Percentiles rank a stretch among this genome's conserved stretches.
phyloP scores from a whole-genome alignment of 176 grass and related monocot genomes.

The Dactylis glomerata region DNA sequence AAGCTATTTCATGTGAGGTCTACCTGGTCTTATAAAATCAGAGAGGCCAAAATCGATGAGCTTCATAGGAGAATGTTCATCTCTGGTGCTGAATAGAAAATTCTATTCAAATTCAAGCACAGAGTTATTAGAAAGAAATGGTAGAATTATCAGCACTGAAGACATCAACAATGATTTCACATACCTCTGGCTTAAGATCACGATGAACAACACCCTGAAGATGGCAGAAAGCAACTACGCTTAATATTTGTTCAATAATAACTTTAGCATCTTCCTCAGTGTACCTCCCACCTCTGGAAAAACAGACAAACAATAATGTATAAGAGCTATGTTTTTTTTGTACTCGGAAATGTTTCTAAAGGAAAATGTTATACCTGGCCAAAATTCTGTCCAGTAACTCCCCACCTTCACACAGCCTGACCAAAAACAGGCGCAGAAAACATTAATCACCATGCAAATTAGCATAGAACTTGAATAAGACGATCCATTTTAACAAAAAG shows the following conservation, averaged over 20 bases:
- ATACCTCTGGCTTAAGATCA: slow-evolving; percentile 99
- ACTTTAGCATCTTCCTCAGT: slow-evolving; percentile 86
- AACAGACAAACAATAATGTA: slow-evolving; percentile 19
- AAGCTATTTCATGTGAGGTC: slow-evolving; percentile 6
- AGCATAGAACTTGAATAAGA: slow-evolving; percentile 14
- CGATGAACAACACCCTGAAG: slow-evolving; percentile 97
- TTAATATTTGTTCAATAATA: slow-evolving; percentile 91
- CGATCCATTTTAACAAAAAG: background rate
- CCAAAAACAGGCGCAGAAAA: slow-evolving; percentile 28
- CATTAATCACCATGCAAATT: slow-evolving; percentile 33
- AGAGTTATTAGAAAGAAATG: background rate
- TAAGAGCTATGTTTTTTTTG: slow-evolving; percentile 18
- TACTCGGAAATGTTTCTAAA: slow-evolving; percentile 6
- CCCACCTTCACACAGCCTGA: slow-evolving; percentile 96
- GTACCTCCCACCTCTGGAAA: slow-evolving; percentile 89
- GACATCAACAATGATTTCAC: slow-evolving; percentile 30
- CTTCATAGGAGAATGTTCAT: slow-evolving; percentile 94
- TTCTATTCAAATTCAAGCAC: slow-evolving; percentile 58
- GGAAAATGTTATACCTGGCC: slow-evolving; percentile 67
- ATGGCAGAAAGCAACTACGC: slow-evolving; percentile 96
- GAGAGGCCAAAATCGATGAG: slow-evolving; percentile 99
- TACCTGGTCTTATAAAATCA: slow-evolving; percentile 97
- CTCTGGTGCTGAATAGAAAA: slow-evolving; percentile 86
- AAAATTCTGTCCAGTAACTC: slow-evolving; percentile 96
- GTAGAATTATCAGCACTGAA: slow-evolving; percentile 20